Evolutionary conservation across 2,329 filamentous ascomycete genomes (phyloP), one percentile per base, ranked within the genome.

Genomic region (Didymella pinodella): DNA sequence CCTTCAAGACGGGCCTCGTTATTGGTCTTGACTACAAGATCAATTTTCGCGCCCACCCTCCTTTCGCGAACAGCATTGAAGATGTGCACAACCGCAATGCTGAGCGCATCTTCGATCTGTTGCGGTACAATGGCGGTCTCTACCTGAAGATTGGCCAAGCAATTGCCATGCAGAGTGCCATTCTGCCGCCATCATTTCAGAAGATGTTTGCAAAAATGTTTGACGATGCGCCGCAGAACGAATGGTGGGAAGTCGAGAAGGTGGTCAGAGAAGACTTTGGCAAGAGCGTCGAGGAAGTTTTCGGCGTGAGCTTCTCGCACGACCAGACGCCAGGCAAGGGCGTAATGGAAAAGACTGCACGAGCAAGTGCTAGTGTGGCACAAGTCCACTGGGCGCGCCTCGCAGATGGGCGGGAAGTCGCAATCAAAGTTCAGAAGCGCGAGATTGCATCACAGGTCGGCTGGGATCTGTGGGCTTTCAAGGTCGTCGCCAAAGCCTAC

Each of bases 131-230:
- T 83, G 94, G 95, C 60, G 95, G 95, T 0, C 79, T 99, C 18
- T 99, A 98, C 74, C 83, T 98, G 73, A 99, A 99, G 84, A 97
- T 99, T 58, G 95, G 95, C 0, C 95, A 99, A 82, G 95, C 95
- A 4, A 94, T 99, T 66, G 95, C 94, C 14, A 98, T 98, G 95
- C 95, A 99, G 82, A 94, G 91, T 66, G 94, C 94, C 0, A 88
- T 98, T 26, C 80, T 99, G 62, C 95, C 95, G 26, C 91, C 93
- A 0, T 93, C 97, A 77, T 98, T 98, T 69, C 93, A 97, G 81
- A 88, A 89, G 71, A 98, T 97, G 93, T 99, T 99, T 74, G 84
- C 90, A 22, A 86, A 90, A 71, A 97, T 99, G 92, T 99, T 98
- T 75, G 95, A 98, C 75, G 94, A 98, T 80, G 95, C 95, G 63